Conservation (phyloP, 768 basidiomycete species). For the Chiua virens region DNA sequence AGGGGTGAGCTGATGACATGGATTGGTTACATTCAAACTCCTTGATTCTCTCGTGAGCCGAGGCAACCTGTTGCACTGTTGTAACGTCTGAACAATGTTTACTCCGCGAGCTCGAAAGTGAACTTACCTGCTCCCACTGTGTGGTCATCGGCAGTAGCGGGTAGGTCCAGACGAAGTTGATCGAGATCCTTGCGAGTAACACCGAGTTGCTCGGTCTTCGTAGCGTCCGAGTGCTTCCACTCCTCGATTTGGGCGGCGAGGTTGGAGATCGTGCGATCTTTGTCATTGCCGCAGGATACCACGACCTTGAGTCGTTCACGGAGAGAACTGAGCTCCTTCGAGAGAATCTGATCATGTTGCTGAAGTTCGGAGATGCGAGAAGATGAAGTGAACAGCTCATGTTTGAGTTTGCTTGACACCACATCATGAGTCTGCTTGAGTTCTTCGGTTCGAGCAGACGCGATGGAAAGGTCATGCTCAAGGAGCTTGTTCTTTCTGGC, state of each 20-base stretch:
- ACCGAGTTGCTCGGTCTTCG: not conserved
- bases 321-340: not conserved
- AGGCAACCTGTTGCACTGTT: not conserved
- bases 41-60: not conserved
- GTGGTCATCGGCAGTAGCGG: too few relatives aligned
- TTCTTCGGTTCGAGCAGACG: too few relatives aligned
- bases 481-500: too few relatives aligned
- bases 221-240: not conserved
- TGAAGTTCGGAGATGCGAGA: not conserved
- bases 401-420: not conserved
- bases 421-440: too few relatives aligned
- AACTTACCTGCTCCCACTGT: too few relatives aligned
- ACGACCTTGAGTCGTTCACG: not conserved
- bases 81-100: not conserved
- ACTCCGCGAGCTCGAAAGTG: not conserved
- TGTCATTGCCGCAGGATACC: not conserved
- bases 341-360: not conserved
- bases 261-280: not conserved
- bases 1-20: not conserved
- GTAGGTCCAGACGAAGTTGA: too few relatives aligned
- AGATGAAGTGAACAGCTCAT: not conserved
- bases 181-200: not conserved
- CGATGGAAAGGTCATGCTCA: too few relatives aligned
- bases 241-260: not conserved
- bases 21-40: not conserved